A percentile compares a stretch with the other conserved stretches of the same genome.
Conservation (phyloP, 2,329 filamentous ascomycete genomes). For the Tolypocladium amazonense region DNA sequence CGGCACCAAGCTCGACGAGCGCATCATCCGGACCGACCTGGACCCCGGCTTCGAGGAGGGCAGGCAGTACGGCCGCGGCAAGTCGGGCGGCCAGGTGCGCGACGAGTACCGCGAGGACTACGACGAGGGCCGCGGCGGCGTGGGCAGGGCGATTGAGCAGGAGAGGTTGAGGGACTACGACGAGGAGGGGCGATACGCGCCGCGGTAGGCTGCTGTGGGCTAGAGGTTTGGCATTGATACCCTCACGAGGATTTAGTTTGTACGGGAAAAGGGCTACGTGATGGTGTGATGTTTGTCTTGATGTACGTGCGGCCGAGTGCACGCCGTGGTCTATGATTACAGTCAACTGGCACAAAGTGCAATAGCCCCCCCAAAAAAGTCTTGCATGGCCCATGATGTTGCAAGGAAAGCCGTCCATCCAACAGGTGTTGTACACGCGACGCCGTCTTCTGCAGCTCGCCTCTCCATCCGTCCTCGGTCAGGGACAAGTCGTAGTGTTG, state of each 20-base stretch:
- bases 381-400: not conserved
- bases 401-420: conserved; percentile 7
- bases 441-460: not conserved
- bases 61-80: conserved; percentile 88
- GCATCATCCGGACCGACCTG: conserved; percentile 88
- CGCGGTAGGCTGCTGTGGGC: conserved; percentile 1
- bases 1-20: conserved; percentile 94
- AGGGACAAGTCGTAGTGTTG: not conserved
- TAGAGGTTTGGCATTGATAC: conserved; percentile 12
- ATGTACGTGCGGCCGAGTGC: not conserved
- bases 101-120: conserved; percentile 98
- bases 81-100: conserved; percentile 90
- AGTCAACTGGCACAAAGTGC: conserved; percentile 2
- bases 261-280: not conserved
- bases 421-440: conserved; percentile 17
- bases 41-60: conserved; percentile 96
- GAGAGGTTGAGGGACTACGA: conserved; percentile 35
- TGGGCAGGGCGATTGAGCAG: conserved; percentile 62
- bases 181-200: conserved; percentile 22
- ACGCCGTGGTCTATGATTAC: conserved; percentile 12
- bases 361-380: not conserved
- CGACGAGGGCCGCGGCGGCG: conserved; percentile 85
- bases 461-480: not conserved
- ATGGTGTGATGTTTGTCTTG: conserved; percentile 1
- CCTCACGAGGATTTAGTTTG: conserved; percentile 7